Percentiles rank a stretch among this genome's conserved stretches.
These are phyloP conservation scores for Tetrahymena malaccensis DNA, from an alignment of 73 alveolate species.

Conservation along the genomic window DNA sequence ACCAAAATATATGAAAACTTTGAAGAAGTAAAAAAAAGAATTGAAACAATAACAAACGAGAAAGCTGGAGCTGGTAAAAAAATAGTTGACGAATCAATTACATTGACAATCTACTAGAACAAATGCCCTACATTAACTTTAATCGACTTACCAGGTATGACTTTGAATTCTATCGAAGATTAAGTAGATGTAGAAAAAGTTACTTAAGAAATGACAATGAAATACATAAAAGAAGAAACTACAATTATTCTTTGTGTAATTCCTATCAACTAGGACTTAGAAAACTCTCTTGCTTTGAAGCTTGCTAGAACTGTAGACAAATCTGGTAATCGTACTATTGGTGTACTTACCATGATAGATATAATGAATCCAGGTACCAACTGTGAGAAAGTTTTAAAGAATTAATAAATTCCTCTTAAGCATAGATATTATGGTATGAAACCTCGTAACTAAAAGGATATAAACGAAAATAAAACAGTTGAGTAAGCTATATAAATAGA, in stretches of 20 bases:
- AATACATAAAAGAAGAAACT: constrained; percentile 70
- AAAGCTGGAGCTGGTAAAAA: constrained; percentile 57
- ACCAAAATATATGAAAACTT: constrained; percentile 58
- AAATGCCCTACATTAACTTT: constrained; percentile 85
- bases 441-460: constrained; percentile 61
- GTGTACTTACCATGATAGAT: constrained; percentile 66
- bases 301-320: constrained; percentile 60
- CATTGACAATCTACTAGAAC: constrained; percentile 63
- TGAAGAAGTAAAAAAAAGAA: constrained; percentile 59
- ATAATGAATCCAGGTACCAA: constrained; percentile 70
- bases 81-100: constrained; percentile 73
- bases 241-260: constrained; percentile 74
- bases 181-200: constrained; percentile 80
- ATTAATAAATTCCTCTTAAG: constrained; percentile 64
- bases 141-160: constrained; percentile 95
- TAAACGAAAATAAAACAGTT: constrained; percentile 49
- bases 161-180: constrained; percentile 88
- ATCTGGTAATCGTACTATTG: constrained; percentile 60
- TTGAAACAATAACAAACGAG: constrained; percentile 60
- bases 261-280: constrained; percentile 71
- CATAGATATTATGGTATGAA: constrained; percentile 77
- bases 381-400: constrained; percentile 56
- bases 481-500: constrained; percentile 56
- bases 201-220: constrained; percentile 85
- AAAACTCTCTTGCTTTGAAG: constrained; percentile 62